Conservation (phyloP, 345 rosid species). For the Noccaea caerulescens region DNA sequence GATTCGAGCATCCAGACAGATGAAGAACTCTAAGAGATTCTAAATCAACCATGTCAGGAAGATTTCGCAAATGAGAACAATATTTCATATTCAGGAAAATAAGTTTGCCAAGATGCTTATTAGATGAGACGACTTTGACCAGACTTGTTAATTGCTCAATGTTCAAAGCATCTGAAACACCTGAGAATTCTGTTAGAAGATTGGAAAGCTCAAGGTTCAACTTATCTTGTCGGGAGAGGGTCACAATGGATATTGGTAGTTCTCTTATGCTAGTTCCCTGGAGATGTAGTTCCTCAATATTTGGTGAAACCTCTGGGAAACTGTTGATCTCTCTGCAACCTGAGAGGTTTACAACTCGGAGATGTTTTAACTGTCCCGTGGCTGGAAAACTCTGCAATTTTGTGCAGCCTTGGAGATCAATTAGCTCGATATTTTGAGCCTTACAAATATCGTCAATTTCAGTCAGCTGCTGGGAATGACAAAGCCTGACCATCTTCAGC, state of each 20-base stretch:
- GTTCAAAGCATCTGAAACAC: not conserved
- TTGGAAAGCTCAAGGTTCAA: not conserved
- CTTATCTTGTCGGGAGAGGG: constrained; percentile 2
- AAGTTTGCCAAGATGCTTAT: constrained; percentile 5
- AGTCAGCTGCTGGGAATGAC: constrained; percentile 22
- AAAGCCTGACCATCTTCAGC: constrained; percentile 27
- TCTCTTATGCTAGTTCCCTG: constrained; percentile 22
- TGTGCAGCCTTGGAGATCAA: constrained; percentile 27
- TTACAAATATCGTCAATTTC: not conserved
- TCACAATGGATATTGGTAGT: constrained; percentile 3
- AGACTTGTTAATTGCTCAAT: not conserved
- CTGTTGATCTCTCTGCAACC: constrained; percentile 9
- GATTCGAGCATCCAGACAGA: constrained; percentile 26
- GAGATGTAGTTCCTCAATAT: constrained; percentile 13
- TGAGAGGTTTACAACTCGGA: constrained; percentile 19
- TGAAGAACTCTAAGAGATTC: constrained; percentile 30
- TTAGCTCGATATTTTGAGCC: constrained; percentile 18
- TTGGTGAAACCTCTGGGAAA: constrained; percentile 14
- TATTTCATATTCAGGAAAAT: constrained; percentile 26
- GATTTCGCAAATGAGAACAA: constrained; percentile 2
- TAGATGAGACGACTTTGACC: not conserved
- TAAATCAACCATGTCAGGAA: constrained; percentile 22
- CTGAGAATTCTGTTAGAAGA: not conserved
- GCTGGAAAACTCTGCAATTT: constrained; percentile 21
- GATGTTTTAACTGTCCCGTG: not conserved